phyloP scores from a whole-genome alignment of 805 yeast species.

The Saccharomycopsis sp. region DNA sequence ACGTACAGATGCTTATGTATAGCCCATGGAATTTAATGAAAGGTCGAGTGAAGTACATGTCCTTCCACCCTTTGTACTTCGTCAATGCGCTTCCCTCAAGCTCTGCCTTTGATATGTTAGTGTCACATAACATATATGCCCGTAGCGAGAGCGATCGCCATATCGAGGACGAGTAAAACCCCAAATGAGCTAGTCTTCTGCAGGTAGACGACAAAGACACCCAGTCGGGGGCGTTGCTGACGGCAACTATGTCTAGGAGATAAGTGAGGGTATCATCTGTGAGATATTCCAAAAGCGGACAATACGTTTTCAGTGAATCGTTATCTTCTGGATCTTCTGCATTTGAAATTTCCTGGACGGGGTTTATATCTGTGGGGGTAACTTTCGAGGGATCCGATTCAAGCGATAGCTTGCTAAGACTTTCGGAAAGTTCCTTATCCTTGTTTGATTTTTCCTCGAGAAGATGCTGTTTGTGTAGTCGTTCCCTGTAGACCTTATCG shows the following conservation, averaged over 20 bases:
- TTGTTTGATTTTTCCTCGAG: conserved; percentile 21
- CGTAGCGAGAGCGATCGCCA: conserved; percentile 11
- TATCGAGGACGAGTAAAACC: conserved; percentile 12
- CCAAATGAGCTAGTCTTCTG: conserved; percentile 32
- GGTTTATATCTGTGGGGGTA: background rate
- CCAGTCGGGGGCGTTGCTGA: conserved; percentile 56
- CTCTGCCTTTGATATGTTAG: background rate
- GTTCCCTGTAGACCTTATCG: conserved; percentile 60
- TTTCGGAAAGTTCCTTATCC: background rate
- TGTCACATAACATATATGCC: conserved; percentile 3
- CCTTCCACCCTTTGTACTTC: conserved; percentile 30
- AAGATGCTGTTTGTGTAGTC: conserved; percentile 39
- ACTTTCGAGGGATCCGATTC: background rate
- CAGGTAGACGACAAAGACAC: conserved; percentile 55
- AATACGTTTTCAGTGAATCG: conserved; percentile 12
- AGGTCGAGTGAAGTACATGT: conserved; percentile 61
- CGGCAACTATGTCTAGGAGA: conserved; percentile 42
- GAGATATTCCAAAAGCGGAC: conserved; percentile 36
- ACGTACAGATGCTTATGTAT: conserved; percentile 79
- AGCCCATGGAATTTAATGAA: conserved; percentile 75
- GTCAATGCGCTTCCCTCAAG: conserved; percentile 2
- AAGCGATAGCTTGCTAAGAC: background rate
- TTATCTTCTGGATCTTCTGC: background rate
- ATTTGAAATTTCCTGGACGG: background rate
- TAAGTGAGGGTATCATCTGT: conserved; percentile 54